Evolutionary conservation across 2,329 filamentous ascomycete species (phyloP).

Genomic region (Colletotrichum simmondsii): DNA sequence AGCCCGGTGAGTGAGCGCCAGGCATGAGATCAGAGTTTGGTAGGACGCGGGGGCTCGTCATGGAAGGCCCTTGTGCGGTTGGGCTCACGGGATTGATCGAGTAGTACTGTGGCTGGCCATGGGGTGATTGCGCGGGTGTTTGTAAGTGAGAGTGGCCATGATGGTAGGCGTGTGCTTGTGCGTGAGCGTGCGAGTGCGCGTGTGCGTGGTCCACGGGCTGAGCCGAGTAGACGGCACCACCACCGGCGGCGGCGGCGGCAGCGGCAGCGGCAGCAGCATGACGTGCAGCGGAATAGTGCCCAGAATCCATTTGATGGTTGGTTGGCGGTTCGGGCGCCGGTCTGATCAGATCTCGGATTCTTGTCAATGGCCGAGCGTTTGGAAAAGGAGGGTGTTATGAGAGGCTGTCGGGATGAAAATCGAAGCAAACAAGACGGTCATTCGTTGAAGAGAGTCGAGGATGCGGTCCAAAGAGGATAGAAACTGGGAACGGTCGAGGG

Average conservation of each 20-base stretch:
- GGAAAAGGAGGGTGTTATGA: conserved; percentile 29
- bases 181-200: conserved; percentile 1
- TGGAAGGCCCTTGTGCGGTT: conserved; percentile 7
- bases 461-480: conserved; percentile 6
- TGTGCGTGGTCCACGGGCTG: conserved; percentile 24
- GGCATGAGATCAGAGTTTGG: conserved; percentile 29
- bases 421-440: conserved; percentile 18
- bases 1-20: conserved; percentile 25
- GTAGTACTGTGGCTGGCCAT: conserved; percentile 34
- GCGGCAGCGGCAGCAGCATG: conserved; percentile 20
- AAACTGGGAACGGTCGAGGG: conserved; percentile 23
- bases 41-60: conserved; percentile 29
- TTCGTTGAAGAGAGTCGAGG: conserved; percentile 21
- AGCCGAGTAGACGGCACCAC: conserved; percentile 21
- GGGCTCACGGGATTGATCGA: conserved; percentile 27
- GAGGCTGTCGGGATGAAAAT: conserved; percentile 20
- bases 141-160: conserved; percentile 21
- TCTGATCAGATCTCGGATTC: conserved; percentile 28
- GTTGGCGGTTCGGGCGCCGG: background rate
- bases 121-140: conserved; percentile 24
- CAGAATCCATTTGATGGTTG: conserved; percentile 30
- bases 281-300: conserved; percentile 33
- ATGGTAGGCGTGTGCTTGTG: conserved; percentile 12
- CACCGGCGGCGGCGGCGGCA: conserved; percentile 10
- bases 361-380: conserved; percentile 11